Conservation (phyloP, 2,329 filamentous ascomycete genomes). For the Hypoxylon sp. region DNA sequence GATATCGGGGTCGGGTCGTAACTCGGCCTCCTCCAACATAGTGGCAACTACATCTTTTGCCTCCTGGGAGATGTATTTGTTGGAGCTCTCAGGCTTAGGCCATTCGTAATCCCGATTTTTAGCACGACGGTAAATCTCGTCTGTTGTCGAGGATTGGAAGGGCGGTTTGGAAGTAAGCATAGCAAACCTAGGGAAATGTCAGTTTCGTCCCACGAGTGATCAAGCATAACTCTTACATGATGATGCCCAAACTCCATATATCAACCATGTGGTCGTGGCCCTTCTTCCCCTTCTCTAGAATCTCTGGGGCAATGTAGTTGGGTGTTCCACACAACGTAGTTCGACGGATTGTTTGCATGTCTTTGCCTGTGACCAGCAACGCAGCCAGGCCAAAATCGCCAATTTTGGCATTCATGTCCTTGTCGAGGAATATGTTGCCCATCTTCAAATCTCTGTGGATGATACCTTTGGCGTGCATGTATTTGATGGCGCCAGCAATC, state of each 20-base stretch:
- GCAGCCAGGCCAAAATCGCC: conserved; percentile 97
- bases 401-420: conserved; percentile 96
- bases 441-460: conserved; percentile 98
- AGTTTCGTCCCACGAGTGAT: conserved; percentile 11
- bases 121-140: conserved; percentile 82
- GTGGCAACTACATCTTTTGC: conserved; percentile 80
- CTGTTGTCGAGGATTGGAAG: conserved; percentile 90
- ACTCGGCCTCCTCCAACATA: conserved; percentile 78
- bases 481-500: conserved; percentile 96
- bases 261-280: conserved; percentile 98
- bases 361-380: conserved; percentile 87
- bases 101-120: conserved; percentile 80
- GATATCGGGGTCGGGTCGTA: conserved; percentile 76
- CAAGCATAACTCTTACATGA: conserved; percentile 70
- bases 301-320: conserved; percentile 98
- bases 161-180: conserved; percentile 96
- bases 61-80: conserved; percentile 76
- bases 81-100: conserved; percentile 71
- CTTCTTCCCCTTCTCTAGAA: conserved; percentile 90
- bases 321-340: conserved; percentile 97
- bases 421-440: conserved; percentile 95
- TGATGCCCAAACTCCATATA: conserved; percentile 97
- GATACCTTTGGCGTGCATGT: conserved; percentile 94
- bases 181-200: conserved; percentile 72
- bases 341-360: conserved; percentile 82